Conservation (phyloP, 2,329 filamentous ascomycete genomes). For the Lasiodiplodia citricola region DNA sequence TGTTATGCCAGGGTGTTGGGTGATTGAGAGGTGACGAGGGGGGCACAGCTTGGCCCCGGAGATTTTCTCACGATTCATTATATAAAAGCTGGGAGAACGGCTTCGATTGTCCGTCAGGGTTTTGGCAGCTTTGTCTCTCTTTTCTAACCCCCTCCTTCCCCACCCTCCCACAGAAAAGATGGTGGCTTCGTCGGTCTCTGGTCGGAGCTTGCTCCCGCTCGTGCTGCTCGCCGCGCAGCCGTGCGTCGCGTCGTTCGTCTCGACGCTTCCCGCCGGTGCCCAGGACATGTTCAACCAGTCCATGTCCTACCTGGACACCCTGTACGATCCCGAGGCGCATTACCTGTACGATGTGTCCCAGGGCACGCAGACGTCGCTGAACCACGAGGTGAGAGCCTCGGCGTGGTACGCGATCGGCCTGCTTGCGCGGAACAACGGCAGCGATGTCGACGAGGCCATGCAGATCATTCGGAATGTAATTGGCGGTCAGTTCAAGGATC, state of each 20-base stretch:
- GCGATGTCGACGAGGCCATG: slow-evolving; percentile 57
- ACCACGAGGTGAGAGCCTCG: slow-evolving; percentile 63
- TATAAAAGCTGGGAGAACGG: neutral
- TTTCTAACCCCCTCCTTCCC: neutral
- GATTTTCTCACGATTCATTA: neutral
- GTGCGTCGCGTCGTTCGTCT: slow-evolving; percentile 9
- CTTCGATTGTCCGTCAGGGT: neutral
- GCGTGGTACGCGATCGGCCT: slow-evolving; percentile 66
- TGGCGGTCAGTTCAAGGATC: slow-evolving; percentile 57
- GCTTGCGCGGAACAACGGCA: slow-evolving; percentile 58
- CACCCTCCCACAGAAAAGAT: neutral
- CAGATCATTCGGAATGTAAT: slow-evolving; percentile 63
- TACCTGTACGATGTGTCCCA: slow-evolving; percentile 57
- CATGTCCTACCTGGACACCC: slow-evolving; percentile 62
- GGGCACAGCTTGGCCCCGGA: neutral
- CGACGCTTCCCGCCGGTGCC: slow-evolving; percentile 7
- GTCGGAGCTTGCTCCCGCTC: neutral
- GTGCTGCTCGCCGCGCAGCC: slow-evolving; percentile 6
- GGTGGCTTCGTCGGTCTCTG: neutral
- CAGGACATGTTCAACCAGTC: slow-evolving; percentile 49
- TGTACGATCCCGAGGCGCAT: slow-evolving; percentile 58
- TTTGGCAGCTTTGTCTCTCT: neutral
- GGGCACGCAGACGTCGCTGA: slow-evolving; percentile 44
- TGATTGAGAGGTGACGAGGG: neutral
- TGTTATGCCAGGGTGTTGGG: neutral